Percentiles rank a stretch among this genome's conserved stretches.
Conservation (phyloP, 495 filamentous ascomycete genomes). For the Neurospora sp. region DNA sequence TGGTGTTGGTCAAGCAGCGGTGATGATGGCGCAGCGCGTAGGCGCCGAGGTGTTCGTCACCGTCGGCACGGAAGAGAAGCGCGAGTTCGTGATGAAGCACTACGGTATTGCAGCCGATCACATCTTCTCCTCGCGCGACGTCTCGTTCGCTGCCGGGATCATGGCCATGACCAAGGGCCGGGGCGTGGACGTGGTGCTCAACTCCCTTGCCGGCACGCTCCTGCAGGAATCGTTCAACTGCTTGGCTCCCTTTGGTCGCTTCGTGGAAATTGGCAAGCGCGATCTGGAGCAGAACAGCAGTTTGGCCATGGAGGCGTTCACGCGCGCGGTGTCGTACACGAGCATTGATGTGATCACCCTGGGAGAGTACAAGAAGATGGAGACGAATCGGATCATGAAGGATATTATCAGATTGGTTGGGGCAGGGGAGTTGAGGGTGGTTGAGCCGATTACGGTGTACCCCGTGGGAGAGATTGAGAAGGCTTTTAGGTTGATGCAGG, state of each 20-base stretch:
- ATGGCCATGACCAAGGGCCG: slow-evolving; percentile 32
- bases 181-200: slow-evolving; percentile 52
- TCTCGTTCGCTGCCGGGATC: slow-evolving; percentile 34
- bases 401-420: slow-evolving; percentile 31
- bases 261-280: slow-evolving; percentile 47
- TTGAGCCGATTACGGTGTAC: slow-evolving; percentile 24
- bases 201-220: slow-evolving; percentile 46
- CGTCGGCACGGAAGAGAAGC: slow-evolving; percentile 36
- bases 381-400: slow-evolving; percentile 29
- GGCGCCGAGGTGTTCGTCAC: slow-evolving; percentile 49
- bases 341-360: slow-evolving; percentile 21
- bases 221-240: slow-evolving; percentile 43
- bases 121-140: slow-evolving; percentile 40
- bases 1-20: slow-evolving; percentile 48
- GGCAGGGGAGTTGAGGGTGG: slow-evolving; percentile 21
- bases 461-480: slow-evolving; percentile 29
- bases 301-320: slow-evolving; percentile 34
- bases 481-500: slow-evolving; percentile 39
- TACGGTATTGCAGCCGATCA: slow-evolving; percentile 40
- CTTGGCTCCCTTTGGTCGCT: slow-evolving; percentile 43
- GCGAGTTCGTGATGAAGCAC: slow-evolving; percentile 30
- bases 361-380: slow-evolving; percentile 15
- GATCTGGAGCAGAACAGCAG: slow-evolving; percentile 28
- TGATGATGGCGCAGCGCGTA: slow-evolving; percentile 39
- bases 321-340: slow-evolving; percentile 19